phyloP scores from a whole-genome alignment of 805 yeast genomes.

The Nakazawaea pomicola region DNA sequence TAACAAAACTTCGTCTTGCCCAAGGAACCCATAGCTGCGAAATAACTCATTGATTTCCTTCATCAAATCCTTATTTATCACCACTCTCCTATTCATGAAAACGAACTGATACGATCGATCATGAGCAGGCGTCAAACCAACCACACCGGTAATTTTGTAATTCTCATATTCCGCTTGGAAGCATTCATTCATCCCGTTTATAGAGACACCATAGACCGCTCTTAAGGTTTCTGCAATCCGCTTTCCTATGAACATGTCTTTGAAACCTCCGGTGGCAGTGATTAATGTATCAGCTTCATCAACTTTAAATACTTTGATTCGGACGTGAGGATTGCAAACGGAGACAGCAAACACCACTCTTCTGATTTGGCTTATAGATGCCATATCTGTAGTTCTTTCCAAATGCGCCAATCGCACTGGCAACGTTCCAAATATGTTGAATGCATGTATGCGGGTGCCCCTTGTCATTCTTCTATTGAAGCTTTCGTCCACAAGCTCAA shows the following conservation, averaged over 20 bases:
- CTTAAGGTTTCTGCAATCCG: slow-evolving; percentile 16
- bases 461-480: background rate
- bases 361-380: slow-evolving; percentile 26
- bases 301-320: slow-evolving; percentile 16
- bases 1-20: slow-evolving; percentile 11
- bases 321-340: slow-evolving; percentile 21
- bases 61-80: slow-evolving; percentile 18
- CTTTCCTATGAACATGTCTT: background rate
- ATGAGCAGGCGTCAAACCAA: slow-evolving; percentile 32
- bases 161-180: slow-evolving; percentile 23
- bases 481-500: slow-evolving; percentile 1
- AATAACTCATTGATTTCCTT: slow-evolving; percentile 23
- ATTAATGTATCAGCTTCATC: background rate
- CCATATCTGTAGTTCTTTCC: slow-evolving; percentile 17
- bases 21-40: slow-evolving; percentile 19
- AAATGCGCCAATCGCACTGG: slow-evolving; percentile 38
- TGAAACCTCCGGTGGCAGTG: background rate
- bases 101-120: slow-evolving; percentile 38
- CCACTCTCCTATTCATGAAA: slow-evolving; percentile 36
- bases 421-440: slow-evolving; percentile 35
- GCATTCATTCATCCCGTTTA: slow-evolving; percentile 21
- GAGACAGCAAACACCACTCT: slow-evolving; percentile 24
- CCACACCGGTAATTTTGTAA: slow-evolving; percentile 29
- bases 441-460: slow-evolving; percentile 36
- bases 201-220: slow-evolving; percentile 26